Percentiles rank a stretch among this genome's conserved stretches.
phyloP scores from a whole-genome alignment of 2,329 filamentous ascomycete species.

The Sporothrix pallida region DNA sequence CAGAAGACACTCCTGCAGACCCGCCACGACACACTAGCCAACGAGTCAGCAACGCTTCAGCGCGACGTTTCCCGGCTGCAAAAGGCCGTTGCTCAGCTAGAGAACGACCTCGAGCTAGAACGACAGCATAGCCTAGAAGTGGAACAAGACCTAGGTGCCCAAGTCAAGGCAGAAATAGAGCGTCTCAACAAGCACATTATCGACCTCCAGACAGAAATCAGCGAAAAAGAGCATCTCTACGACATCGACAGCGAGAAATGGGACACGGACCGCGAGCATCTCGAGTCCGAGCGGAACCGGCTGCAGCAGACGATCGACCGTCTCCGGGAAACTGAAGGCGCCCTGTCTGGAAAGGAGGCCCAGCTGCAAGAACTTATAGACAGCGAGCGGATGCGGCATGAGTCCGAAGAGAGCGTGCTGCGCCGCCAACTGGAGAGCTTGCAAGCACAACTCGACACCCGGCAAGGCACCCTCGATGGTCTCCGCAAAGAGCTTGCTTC shows the following conservation, averaged over 20 bases:
- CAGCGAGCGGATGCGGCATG: constrained; percentile 73
- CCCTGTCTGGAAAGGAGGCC: constrained; percentile 69
- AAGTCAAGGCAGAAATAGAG: constrained; percentile 56
- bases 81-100: constrained; percentile 54
- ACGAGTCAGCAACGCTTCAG: constrained; percentile 70
- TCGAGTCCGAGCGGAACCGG: constrained; percentile 69
- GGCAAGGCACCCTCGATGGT: constrained; percentile 68
- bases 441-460: constrained; percentile 71
- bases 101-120: constrained; percentile 58
- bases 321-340: constrained; percentile 70
- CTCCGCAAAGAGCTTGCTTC: constrained; percentile 69
- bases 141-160: constrained; percentile 63
- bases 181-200: constrained; percentile 65
- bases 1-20: constrained; percentile 74
- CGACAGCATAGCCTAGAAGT: constrained; percentile 63
- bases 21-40: constrained; percentile 69
- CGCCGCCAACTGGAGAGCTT: constrained; percentile 76
- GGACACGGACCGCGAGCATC: constrained; percentile 68
- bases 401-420: constrained; percentile 72
- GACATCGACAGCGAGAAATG: constrained; percentile 75
- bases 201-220: constrained; percentile 66
- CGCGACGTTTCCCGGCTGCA: constrained; percentile 62
- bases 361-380: constrained; percentile 71
- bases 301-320: constrained; percentile 74
- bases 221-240: constrained; percentile 72